Evolutionary conservation across 805 yeast species (phyloP), one percentile per base, ranked within the genome.

Genomic region (Phaffomyces thermotolerans): DNA sequence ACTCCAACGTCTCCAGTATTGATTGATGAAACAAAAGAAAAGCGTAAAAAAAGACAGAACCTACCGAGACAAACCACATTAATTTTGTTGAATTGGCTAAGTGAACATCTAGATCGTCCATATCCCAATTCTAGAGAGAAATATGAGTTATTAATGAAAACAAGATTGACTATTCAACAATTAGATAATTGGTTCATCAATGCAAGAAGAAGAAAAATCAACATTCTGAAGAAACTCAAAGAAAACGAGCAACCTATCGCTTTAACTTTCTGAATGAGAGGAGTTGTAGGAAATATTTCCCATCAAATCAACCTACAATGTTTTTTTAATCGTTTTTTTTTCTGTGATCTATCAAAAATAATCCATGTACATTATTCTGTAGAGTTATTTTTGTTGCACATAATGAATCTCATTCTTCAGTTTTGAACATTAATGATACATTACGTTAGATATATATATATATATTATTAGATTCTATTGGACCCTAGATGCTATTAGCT

Each of bases 181-280:
- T 69, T 86, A 45, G 76, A 84, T 50, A 86, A 86, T 57, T 86
- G 95, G 95, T 86, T 86, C 56, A 86, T 86, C 59, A 86, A 86
- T 58, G 95, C 93, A 3, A 75, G 95, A 53, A 71, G 95, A 53
- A 68, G 95, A 48, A 81, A 83, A 57, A 75, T 86, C 18, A 49
- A 41, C 18, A 51, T 53, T 30, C 30, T 57, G 29, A 54, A 50
- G 42, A 54, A 49, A n/a, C 30, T 57, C 8, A 57, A 57, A 37
- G 56, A 56, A 42, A 56, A 44, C n/a, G 56, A 56, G 31, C 58
- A 57, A 34, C 54, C 52, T 13, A 50, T 57, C 25, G 49, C 61
- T 15, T 36, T 57, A 47, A 54, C 56, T 33, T 50, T 57, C 39
- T 57, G 14, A 10, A 20, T 4, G 22, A 20, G 22, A 4, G 22